Evolutionary conservation across 495 filamentous ascomycete species (phyloP).

Genomic region (Tuber calosporum): DNA sequence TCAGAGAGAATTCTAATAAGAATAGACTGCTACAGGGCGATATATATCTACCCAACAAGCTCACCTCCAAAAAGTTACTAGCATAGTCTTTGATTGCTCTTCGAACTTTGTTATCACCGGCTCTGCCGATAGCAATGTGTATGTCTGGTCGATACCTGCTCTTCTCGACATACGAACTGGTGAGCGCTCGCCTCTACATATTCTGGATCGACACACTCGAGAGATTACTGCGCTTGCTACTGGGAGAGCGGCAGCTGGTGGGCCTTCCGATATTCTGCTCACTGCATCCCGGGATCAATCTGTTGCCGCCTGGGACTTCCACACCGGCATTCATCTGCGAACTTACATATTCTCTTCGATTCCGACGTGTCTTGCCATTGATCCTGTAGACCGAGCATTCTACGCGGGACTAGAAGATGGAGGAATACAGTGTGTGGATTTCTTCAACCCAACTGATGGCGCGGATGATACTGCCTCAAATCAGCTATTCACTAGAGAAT

Average conservation of each 20-base stretch:
- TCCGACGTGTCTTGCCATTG: slow-evolving; percentile 65
- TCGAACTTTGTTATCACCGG: slow-evolving; percentile 77
- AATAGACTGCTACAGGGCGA: slow-evolving; percentile 72
- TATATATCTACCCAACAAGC: slow-evolving; percentile 78
- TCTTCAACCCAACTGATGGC: slow-evolving; percentile 43
- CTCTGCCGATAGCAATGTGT: slow-evolving; percentile 78
- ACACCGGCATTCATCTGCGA: slow-evolving; percentile 63
- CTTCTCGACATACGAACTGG: slow-evolving; percentile 51
- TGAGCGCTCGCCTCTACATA: slow-evolving; percentile 27
- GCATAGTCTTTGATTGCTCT: slow-evolving; percentile 62
- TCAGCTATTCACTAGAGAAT: slow-evolving; percentile 27
- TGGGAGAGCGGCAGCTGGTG: slow-evolving; percentile 40
- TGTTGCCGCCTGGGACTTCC: slow-evolving; percentile 78
- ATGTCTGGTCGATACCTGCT: slow-evolving; percentile 75
- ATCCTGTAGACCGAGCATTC: slow-evolving; percentile 74
- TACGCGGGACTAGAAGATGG: slow-evolving; percentile 80
- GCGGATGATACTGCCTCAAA: slow-evolving; percentile 13
- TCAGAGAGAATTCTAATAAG: background rate
- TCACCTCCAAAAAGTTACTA: slow-evolving; percentile 78
- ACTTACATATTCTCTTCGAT: slow-evolving; percentile 69
- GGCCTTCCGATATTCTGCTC: slow-evolving; percentile 36
- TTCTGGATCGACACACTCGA: slow-evolving; percentile 36
- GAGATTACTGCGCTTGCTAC: slow-evolving; percentile 35
- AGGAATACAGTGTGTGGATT: slow-evolving; percentile 69
- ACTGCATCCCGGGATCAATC: slow-evolving; percentile 40